Evolutionary conservation across 495 filamentous ascomycete genomes (phyloP), one percentile per base, ranked within the genome.

Genomic region (Lophium mytilinum): DNA sequence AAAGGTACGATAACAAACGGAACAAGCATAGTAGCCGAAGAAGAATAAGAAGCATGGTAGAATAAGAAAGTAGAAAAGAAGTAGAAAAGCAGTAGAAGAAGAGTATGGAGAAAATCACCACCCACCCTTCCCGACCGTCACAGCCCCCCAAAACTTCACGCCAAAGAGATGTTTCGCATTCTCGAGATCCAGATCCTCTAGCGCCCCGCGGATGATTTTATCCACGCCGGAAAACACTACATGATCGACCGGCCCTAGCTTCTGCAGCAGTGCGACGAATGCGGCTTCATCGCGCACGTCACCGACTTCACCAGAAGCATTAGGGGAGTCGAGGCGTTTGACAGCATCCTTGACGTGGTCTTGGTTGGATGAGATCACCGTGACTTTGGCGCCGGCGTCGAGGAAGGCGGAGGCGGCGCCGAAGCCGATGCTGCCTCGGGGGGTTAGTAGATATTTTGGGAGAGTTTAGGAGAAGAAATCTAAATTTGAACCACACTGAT

Each of bases 121-220:
- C 65, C 5, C 36, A 71, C 71, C 68, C 57, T 76, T 76, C 2
- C 68, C 70, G 3, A 66, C 65, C 6, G 71, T 51, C 11, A 73
- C 60, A 24, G 67, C 65, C 5, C 72, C 73, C 73, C 73, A 76
- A 45, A 76, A 75, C 61, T 76, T 76, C 37, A 76, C 72, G 0
- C 72, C 73, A 61, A 76, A 75, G 10, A 73, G 50, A 37, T 70
- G 21, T 56, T 68, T 71, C 6, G 70, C 70, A 14, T 71, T 61
- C 9, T 73, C 67, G 1, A 75, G 56, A 45, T 72, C 60, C 3
- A 70, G 64, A 10, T 70, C 67, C 24, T 66, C 71, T 1, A 75
- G 63, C 0, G 57, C 37, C 1, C 73, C 73, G n/a, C 73, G 71
- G 50, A 76, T 73, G 55, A 75, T 74, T 46, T 68, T 67, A 55